These are phyloP conservation scores for Pseudocercospora macadamiae DNA, from an alignment of 2,329 filamentous ascomycete genomes.

Conservation along the genomic window DNA sequence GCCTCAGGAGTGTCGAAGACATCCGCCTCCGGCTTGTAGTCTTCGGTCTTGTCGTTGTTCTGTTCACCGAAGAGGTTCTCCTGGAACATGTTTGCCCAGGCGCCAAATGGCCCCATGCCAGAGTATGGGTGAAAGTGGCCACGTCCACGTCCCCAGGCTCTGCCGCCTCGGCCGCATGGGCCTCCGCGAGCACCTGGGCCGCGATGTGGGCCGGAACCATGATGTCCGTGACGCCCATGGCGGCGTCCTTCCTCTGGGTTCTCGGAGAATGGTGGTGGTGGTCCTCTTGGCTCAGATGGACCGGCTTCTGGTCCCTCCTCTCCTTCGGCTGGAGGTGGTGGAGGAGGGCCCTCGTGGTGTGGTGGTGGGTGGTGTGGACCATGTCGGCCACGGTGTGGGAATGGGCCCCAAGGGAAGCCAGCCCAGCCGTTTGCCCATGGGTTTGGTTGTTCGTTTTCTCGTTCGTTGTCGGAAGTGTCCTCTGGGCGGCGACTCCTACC, in stretches of 20 bases:
- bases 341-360: constrained; percentile 21
- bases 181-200: constrained; percentile 32
- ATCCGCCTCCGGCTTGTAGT: constrained; percentile 70
- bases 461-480: constrained; percentile 36
- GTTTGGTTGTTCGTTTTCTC: constrained; percentile 28
- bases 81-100: constrained; percentile 40
- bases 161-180: constrained; percentile 35
- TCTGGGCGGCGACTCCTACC: constrained; percentile 38
- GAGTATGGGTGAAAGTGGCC: constrained; percentile 26
- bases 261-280: constrained; percentile 29
- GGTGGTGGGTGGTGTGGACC: constrained; percentile 19
- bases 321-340: constrained; percentile 22
- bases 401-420: constrained; percentile 40
- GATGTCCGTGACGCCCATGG: constrained; percentile 23
- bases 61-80: constrained; percentile 42
- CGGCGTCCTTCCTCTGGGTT: constrained; percentile 16
- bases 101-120: constrained; percentile 30
- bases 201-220: constrained; percentile 35
- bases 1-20: constrained; percentile 69
- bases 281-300: constrained; percentile 28
- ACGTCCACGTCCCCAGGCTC: constrained; percentile 29
- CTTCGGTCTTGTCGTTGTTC: constrained; percentile 30
- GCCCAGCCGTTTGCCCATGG: constrained; percentile 41
- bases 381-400: constrained; percentile 35
- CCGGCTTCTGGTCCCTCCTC: constrained; percentile 28